Evolutionary conservation across 2,329 filamentous ascomycete species (phyloP), one percentile per base, ranked within the genome.

Genomic region (Zymoseptoria brevis): DNA sequence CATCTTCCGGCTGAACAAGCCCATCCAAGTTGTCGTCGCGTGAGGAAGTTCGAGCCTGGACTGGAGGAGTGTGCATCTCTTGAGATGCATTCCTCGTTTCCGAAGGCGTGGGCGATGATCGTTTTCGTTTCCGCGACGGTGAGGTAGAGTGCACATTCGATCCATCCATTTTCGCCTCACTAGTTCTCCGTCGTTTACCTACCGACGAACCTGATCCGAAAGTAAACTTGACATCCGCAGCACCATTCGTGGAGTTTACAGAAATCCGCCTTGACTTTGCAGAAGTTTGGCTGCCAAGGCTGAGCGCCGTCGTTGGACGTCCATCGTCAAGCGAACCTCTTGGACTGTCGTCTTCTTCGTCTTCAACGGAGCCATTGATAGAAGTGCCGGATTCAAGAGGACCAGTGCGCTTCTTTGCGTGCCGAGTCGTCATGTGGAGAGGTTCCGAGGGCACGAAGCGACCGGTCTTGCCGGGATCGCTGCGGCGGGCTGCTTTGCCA

Each of bases 391-490:
- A 62, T 41, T 65, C 60, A 16, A 58, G 50, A 30, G 53, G 53
- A 16, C 57, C 60, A 24, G 56, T 61, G 24, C 56, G 57, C 50
- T 62, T 62, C 54, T 63, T 67, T 45, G 64, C 64, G 52, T 66
- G 64, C 48, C 77, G 74, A 55, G 77, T 79, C 59, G 75, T 79
- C 77, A 80, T 80, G 69, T 78, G 76, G 67, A 78, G 71, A 56
- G 76, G 75, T 69, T 75, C 73, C 60, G 76, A 76, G 63, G 77
- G 76, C 69, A 75, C 74, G 63, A 78, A 75, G 65, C 75, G 68
- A 53, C 69, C 68, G 35, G 62, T 62, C 29, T 57, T 57, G 41
- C 66, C 65, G 60, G 64, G 55, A 45, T 64, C 57, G 50, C 62
- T 62, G 54, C 56, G 62, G 41, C 64, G 51, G 22, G 29, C 63